Evolutionary conservation across 768 basidiomycete genomes (phyloP), one percentile per base, ranked within the genome.

Genomic region (Leucosporidium yakuticum): DNA sequence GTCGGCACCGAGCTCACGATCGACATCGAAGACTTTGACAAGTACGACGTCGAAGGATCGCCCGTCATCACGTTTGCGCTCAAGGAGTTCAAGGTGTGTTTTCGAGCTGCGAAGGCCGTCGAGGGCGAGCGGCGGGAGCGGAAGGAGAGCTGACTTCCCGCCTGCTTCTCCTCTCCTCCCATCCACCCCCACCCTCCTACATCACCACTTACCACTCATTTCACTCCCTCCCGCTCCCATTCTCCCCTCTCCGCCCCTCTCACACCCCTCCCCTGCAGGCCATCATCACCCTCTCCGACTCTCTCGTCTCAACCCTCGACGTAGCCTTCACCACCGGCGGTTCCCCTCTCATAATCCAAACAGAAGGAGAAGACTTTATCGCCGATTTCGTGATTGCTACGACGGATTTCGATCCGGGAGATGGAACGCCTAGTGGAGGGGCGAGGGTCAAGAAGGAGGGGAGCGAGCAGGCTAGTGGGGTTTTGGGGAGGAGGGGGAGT

Each of bases 381-480:
- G 61, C 62, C 4, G 25, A 54, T 20, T 72, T 66, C 19, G 71
- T 72, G 20, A 23, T 72, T 39, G 71, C 71, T 0, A 72, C 71
- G 36, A 63, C 71, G 8, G 62, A 68, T 48, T 72, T 63, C 55
- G 71, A 72, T 47, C 29, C 50, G 1, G n/a, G n/a, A n/a, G 67
- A 61, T 27, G 50, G 39, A 12, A 50, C 53, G 17, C 23, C 31
- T 17, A 4, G 12, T 29, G 61, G 34, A 7, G 50, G 12, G 9
- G 47, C 7, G 19, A 29, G 31, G 14, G 67, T 59, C 50, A 71
- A 68, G 70, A 55, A 62, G n/a, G 58, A 66, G 58, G 29, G 14
- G 14, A 44, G 39, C 17, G 39, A 44, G 14, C 8, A 8, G 6
- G 39, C 39, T 8, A 44, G 39, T 44, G 39, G 39, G 14, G 39